Base-by-base conservation (phyloP, 441 rosid species). In the Erysimum cheiri region DNA sequence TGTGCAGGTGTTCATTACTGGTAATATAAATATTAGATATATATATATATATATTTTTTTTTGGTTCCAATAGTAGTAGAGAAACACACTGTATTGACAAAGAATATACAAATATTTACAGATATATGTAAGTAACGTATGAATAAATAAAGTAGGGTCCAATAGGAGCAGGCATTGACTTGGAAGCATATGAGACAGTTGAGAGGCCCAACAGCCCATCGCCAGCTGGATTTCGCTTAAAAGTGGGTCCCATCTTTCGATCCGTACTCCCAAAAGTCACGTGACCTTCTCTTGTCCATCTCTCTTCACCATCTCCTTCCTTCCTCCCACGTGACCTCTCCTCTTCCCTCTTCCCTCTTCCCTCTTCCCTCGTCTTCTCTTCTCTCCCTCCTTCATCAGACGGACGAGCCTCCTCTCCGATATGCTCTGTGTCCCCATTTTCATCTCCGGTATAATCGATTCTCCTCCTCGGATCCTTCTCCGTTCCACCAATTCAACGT, bases 151-250 rank as follows among this genome's bases (percentile, higher is more conserved):
- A 55, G 78, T 74, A 67, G 73, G 77, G 69, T 74, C 64, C 44
- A 74, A 53, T 53, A 22, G 8, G 10, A 60, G 31, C 26, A 53
- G 52, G 5, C 64, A 60, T 75, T 69, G 78, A 75, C 78, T 69
- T 68, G 78, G 69, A 69, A 62, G 17, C 44, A 40, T 53, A 44
- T 67, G 73, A 73, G 72, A 73, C 72, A 73, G 73, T 62, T 4
- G 8, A 62, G 54, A 64, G 75, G 79, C 79, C 79, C 79, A 75
- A 75, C 75, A 75, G 71, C 76, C 80, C 72, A 59, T 19, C 28
- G 89, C 94, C 86, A 88, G 90, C 92, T 83, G 91, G 83, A 75
- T 83, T 83, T 83, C 77, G 83, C 2, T 22, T 22, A 22, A 22
- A 22, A n/a, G 24, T 22, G 24, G 24, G 24, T 22, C 24, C 24